Evolutionary conservation across 768 basidiomycete genomes (phyloP), one percentile per base, ranked within the genome.

Genomic region (Tricholoma hemisulphureum): DNA sequence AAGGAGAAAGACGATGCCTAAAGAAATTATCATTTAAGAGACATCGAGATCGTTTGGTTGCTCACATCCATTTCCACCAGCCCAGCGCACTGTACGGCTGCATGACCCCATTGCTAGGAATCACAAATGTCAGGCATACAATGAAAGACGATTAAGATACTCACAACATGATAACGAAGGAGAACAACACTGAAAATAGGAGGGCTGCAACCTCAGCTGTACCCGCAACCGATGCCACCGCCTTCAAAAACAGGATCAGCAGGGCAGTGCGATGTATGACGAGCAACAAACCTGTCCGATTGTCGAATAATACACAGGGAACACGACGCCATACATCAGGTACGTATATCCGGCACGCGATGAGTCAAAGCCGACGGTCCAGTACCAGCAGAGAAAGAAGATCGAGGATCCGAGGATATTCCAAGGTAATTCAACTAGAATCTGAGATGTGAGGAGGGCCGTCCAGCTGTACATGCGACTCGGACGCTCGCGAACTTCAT

Each of bases 1-100:
- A 80, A 0, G 82, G 82, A 2, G 82, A 81, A 6, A 81, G 51
- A 51, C 70, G 72, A 56, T 84, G 63, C 65, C 65, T 61, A 26
- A n/a, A n/a, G n/a, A n/a, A n/a, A 18, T 26, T 20, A 35, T 6
- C 0, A 10, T 18, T 60, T 23, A 60, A 52, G 6, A 9, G 41
- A 6, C 14, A 32, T 14, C 32, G 11, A 23, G 24, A 18, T 28
- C 6, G 24, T 14, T 20, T 21, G 6, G 6, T 8, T 4, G 39
- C 63, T 58, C 80, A 89, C 86, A 88, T 86, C 87, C 87, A 89
- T 51, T 70, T 67, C 88, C 87, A 89, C 82, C 86, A 87, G 9
- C 82, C 82, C 2, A 89, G 80, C 16, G 77, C 74, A 5, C 76
- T 62, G 65, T 73, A 86, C 5, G 88, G 87, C 63, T 90, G 88